Evolutionary conservation across 495 filamentous ascomycete species (phyloP).

Genomic region (Annulohypoxylon moriforme): DNA sequence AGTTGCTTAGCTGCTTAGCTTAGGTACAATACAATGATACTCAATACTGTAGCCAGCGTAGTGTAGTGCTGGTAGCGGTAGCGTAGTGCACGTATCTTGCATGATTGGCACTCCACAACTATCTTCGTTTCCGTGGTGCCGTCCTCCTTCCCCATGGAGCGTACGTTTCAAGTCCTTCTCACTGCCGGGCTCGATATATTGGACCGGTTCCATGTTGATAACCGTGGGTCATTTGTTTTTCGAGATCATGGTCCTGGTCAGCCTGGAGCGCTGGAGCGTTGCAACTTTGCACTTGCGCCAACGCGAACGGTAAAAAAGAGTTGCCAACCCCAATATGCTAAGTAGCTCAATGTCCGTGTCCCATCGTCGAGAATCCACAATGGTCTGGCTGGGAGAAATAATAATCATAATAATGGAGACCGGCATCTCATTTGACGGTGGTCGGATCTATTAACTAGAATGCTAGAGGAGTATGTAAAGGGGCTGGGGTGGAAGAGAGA

Average conservation of each 20-base stretch:
- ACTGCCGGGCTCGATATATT: constrained; percentile 43
- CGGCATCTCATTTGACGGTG: constrained; percentile 29
- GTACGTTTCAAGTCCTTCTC: constrained; percentile 39
- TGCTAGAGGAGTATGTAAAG: constrained; percentile 14
- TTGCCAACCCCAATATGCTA: constrained; percentile 12
- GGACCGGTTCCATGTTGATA: constrained; percentile 35
- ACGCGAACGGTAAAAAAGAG: not conserved
- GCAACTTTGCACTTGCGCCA: constrained; percentile 21
- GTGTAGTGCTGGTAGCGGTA: not conserved
- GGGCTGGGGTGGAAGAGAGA: constrained; percentile 21
- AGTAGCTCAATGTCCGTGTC: constrained; percentile 9
- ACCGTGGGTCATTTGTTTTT: constrained; percentile 22
- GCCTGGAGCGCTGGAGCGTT: not conserved
- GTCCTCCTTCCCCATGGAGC: constrained; percentile 43
- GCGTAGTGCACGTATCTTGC: constrained; percentile 27
- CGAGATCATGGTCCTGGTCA: not conserved
- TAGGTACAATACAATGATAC: not conserved
- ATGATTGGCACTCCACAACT: constrained; percentile 35
- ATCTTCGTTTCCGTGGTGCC: constrained; percentile 31
- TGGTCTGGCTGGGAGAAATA: constrained; percentile 24
- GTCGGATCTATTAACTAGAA: constrained; percentile 17
- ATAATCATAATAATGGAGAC: constrained; percentile 31
- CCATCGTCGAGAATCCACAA: constrained; percentile 19
- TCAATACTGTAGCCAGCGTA: not conserved
- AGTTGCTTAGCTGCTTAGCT: not conserved